Percentiles rank a stretch among this genome's conserved stretches.
Evolutionary conservation across 345 rosid genomes (phyloP).

Genomic region (Adansonia digitata): DNA sequence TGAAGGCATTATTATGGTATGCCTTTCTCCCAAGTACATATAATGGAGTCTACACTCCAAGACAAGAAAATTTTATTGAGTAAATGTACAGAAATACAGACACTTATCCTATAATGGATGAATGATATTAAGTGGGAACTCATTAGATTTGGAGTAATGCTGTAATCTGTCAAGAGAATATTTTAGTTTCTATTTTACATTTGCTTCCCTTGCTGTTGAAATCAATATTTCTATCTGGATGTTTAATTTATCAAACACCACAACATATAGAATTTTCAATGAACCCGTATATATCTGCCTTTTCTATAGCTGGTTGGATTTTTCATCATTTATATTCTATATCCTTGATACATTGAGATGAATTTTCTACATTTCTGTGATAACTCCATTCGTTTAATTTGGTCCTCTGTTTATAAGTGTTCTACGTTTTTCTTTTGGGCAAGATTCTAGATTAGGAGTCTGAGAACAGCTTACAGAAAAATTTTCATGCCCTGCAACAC

Average conservation of each 20-base stretch:
- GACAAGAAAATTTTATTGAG: not conserved
- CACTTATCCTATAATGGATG: not conserved
- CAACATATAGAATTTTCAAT: not conserved
- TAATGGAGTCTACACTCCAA: not conserved
- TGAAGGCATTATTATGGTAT: not conserved
- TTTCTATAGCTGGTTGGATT: not conserved
- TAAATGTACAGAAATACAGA: not conserved
- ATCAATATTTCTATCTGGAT: not conserved
- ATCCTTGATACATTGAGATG: not conserved
- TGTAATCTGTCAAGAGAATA: not conserved
- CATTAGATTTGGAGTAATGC: not conserved
- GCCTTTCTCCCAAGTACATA: not conserved
- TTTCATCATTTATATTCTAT: not conserved
- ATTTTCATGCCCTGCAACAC: constrained; percentile 65
- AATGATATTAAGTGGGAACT: not conserved
- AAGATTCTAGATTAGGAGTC: constrained; percentile 58
- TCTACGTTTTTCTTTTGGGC: constrained; percentile 9
- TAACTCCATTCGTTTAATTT: not conserved
- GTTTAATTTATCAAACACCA: not conserved
- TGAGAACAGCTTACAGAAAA: constrained; percentile 72
- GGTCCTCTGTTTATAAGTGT: constrained; percentile 7
- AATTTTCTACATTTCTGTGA: not conserved
- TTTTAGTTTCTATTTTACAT: not conserved
- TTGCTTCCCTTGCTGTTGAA: not conserved
- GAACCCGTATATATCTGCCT: too few relatives aligned